phyloP scores from a whole-genome alignment of 2,329 filamentous ascomycete species.

The Alternaria burnsii region DNA sequence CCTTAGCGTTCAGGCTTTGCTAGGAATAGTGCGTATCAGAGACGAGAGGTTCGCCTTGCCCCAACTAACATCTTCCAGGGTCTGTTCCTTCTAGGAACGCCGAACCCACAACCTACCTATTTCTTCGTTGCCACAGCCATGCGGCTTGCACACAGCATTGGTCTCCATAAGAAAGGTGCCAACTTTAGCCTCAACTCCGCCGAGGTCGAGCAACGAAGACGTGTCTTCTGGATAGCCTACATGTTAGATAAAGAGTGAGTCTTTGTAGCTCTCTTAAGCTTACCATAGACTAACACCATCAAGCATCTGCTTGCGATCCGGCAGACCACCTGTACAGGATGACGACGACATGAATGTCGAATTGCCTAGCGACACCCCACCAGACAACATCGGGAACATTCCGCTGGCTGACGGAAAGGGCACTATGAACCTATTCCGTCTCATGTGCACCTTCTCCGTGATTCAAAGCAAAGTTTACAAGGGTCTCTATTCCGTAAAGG shows the following conservation, averaged over 20 bases:
- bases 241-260: constrained; percentile 74
- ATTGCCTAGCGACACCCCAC: constrained; percentile 86
- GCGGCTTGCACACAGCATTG: constrained; percentile 89
- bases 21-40: constrained; percentile 75
- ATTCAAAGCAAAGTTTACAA: constrained; percentile 97
- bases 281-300: constrained; percentile 24
- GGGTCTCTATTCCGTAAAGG: constrained; percentile 89
- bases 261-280: not conserved
- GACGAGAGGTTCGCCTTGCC: not conserved
- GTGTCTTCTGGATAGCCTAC: constrained; percentile 81
- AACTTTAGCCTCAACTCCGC: constrained; percentile 93
- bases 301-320: constrained; percentile 74
- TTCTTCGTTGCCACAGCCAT: constrained; percentile 91
- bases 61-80: constrained; percentile 57
- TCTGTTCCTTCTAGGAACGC: constrained; percentile 93
- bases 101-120: constrained; percentile 94
- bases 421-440: constrained; percentile 93
- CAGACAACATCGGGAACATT: constrained; percentile 94
- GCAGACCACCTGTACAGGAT: constrained; percentile 74
- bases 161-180: constrained; percentile 90
- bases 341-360: constrained; percentile 95
- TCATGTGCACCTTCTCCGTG: constrained; percentile 89
- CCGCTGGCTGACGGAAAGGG: constrained; percentile 86
- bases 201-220: constrained; percentile 88
- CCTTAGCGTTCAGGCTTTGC: constrained; percentile 88